Conservation (phyloP, 2,329 filamentous ascomycete genomes). For the Hymenoscyphus repandus region DNA sequence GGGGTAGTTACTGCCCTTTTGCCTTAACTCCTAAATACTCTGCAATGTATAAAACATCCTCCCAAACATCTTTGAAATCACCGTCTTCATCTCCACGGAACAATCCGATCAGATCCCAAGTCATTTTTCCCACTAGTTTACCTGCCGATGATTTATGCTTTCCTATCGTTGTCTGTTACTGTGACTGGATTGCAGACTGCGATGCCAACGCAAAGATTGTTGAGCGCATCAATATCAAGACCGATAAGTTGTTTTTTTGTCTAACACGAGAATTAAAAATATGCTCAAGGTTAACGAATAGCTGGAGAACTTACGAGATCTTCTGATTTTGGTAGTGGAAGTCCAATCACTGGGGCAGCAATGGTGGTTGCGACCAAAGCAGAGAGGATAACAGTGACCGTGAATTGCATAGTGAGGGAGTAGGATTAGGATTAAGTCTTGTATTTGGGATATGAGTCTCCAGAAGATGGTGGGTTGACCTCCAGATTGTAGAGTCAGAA, state of each 20-base stretch:
- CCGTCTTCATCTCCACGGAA: too few relatives aligned
- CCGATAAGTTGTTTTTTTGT: constrained; percentile 6
- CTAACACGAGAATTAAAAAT: constrained; percentile 1
- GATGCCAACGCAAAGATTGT: constrained; percentile 17
- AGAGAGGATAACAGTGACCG: background rate
- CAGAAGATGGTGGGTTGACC: too few relatives aligned
- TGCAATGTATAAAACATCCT: too few relatives aligned
- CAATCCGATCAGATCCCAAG: too few relatives aligned
- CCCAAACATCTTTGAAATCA: too few relatives aligned
- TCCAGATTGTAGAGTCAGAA: too few relatives aligned
- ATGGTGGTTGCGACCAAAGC: background rate
- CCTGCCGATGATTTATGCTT: background rate
- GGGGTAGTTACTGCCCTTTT: too few relatives aligned
- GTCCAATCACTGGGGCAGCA: constrained; percentile 6
- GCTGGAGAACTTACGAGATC: background rate
- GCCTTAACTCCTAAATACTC: background rate
- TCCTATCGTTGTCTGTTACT: constrained; percentile 5
- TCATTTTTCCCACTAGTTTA: background rate
- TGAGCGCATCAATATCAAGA: constrained; percentile 8
- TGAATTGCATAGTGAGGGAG: constrained; percentile 4
- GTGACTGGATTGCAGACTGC: constrained; percentile 20
- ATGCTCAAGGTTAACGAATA: background rate
- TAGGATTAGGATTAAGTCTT: background rate
- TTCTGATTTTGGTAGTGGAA: background rate
- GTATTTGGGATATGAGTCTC: too few relatives aligned